phyloP scores from a whole-genome alignment of 108 stramenopile genomes.

The Stephanodiscus triporus region DNA sequence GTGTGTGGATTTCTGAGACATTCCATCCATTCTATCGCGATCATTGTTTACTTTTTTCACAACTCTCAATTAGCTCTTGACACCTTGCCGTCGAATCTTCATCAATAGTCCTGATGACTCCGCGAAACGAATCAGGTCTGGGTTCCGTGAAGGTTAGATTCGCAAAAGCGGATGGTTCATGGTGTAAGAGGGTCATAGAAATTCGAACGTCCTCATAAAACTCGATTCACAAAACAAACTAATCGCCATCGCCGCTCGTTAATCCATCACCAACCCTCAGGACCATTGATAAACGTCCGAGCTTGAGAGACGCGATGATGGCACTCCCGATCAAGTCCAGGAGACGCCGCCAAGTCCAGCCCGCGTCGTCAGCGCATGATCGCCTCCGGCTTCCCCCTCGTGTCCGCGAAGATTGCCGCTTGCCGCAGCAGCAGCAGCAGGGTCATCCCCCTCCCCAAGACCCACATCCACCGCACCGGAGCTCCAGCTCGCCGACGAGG shows the following conservation, averaged over 20 bases:
- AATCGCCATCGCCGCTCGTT: too few species aligned
- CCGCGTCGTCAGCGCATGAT: background rate
- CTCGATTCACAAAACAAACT: background rate
- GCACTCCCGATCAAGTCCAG: constrained; percentile 1
- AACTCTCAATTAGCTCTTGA: too few species aligned
- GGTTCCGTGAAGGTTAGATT: too few species aligned
- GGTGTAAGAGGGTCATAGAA: too few species aligned
- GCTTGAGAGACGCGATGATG: background rate
- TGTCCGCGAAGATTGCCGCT: background rate
- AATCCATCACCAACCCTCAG: background rate
- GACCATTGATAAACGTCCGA: background rate
- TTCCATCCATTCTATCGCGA: too few species aligned
- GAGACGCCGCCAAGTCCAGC: constrained; percentile 15
- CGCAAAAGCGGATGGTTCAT: too few species aligned
- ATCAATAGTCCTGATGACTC: too few species aligned
- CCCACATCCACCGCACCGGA: constrained; percentile 51
- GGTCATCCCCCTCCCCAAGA: constrained; percentile 36
- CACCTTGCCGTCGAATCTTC: too few species aligned
- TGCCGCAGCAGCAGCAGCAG: constrained; percentile 1
- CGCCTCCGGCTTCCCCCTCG: background rate
- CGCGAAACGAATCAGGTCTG: too few species aligned
- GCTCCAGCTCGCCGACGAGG: constrained; percentile 43
- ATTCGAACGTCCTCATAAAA: too few species aligned
- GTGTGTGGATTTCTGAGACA: too few species aligned
- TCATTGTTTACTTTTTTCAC: too few species aligned